These are phyloP conservation scores for Phytophthora pisi DNA, from an alignment of 352 stramenopile genomes.

Conservation along the genomic window DNA sequence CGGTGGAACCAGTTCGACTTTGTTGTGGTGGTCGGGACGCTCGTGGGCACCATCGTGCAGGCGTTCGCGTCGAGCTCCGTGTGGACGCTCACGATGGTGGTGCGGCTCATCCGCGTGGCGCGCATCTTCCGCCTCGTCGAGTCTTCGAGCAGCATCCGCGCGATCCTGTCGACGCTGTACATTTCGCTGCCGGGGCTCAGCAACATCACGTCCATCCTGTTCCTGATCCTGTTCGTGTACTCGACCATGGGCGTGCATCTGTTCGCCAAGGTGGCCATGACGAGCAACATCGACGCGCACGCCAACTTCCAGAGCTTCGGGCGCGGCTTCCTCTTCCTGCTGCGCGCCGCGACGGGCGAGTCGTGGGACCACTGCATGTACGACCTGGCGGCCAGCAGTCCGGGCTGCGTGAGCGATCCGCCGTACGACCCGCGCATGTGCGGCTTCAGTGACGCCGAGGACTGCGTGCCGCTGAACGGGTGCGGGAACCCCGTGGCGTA, in stretches of 20 bases:
- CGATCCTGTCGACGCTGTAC: constrained; percentile 91
- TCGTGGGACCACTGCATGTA: not conserved
- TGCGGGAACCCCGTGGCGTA: not conserved
- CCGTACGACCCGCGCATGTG: constrained; percentile 28
- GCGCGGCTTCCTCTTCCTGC: not conserved
- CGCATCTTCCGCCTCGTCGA: constrained; percentile 80
- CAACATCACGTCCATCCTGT: constrained; percentile 90
- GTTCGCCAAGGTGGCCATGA: constrained; percentile 84
- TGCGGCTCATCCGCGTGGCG: constrained; percentile 90
- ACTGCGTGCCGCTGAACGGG: not conserved
- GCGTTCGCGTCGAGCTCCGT: constrained; percentile 45
- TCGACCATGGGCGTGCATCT: constrained; percentile 90
- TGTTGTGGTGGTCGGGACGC: constrained; percentile 47
- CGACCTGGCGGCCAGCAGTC: constrained; percentile 4
- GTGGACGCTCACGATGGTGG: constrained; percentile 72
- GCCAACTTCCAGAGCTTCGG: not conserved
- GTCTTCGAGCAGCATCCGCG: constrained; percentile 77
- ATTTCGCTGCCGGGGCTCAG: constrained; percentile 81
- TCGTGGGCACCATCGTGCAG: constrained; percentile 45
- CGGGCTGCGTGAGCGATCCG: constrained; percentile 54
- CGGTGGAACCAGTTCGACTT: constrained; percentile 91
- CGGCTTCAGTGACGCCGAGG: not conserved
- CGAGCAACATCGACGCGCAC: not conserved
- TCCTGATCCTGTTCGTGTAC: constrained; percentile 94
- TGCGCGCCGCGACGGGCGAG: not conserved